Evolutionary conservation across 352 stramenopile species (phyloP).

Genomic region (Phytopythium mirpurense): DNA sequence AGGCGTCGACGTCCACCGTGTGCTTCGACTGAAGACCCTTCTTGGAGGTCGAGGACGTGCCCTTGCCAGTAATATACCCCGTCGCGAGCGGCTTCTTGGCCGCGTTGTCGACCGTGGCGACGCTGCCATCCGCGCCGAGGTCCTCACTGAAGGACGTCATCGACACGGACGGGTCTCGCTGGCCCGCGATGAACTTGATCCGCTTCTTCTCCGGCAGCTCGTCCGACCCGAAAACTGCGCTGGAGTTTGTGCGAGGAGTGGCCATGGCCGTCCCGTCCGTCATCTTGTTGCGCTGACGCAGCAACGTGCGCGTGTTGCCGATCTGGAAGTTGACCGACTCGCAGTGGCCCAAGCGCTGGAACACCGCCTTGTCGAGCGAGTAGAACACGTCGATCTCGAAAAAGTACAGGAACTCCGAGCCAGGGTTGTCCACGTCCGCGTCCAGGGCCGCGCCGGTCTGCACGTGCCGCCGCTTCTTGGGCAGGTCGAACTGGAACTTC

Average conservation of each 20-base stretch:
- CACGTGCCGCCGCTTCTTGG: slow-evolving; percentile 79
- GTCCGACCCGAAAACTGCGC: slow-evolving; percentile 35
- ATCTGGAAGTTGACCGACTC: slow-evolving; percentile 86
- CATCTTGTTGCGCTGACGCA: slow-evolving; percentile 81
- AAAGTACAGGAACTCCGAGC: slow-evolving; percentile 78
- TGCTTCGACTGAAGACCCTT: slow-evolving; percentile 15
- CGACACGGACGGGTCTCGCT: slow-evolving; percentile 27
- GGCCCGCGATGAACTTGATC: slow-evolving; percentile 40
- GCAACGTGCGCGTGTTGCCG: slow-evolving; percentile 77
- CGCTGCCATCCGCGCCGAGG: slow-evolving; percentile 4
- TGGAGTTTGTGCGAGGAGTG: slow-evolving; percentile 32
- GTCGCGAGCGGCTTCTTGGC: slow-evolving; percentile 7
- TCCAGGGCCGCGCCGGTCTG: slow-evolving; percentile 19
- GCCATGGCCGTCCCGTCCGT: slow-evolving; percentile 33
- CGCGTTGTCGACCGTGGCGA: background rate
- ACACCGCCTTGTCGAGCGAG: slow-evolving; percentile 47
- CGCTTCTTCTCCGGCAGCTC: slow-evolving; percentile 82
- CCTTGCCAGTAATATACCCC: slow-evolving; percentile 30
- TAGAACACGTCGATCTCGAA: slow-evolving; percentile 86
- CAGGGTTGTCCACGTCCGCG: slow-evolving; percentile 30
- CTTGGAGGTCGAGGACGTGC: slow-evolving; percentile 29
- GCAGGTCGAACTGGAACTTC: slow-evolving; percentile 88
- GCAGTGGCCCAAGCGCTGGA: slow-evolving; percentile 53
- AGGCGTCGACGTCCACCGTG: slow-evolving; percentile 33
- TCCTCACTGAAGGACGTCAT: slow-evolving; percentile 39